These are phyloP conservation scores for Magnolia sinica DNA, from an alignment of 164 flowering plant species.

Conservation along the genomic window DNA sequence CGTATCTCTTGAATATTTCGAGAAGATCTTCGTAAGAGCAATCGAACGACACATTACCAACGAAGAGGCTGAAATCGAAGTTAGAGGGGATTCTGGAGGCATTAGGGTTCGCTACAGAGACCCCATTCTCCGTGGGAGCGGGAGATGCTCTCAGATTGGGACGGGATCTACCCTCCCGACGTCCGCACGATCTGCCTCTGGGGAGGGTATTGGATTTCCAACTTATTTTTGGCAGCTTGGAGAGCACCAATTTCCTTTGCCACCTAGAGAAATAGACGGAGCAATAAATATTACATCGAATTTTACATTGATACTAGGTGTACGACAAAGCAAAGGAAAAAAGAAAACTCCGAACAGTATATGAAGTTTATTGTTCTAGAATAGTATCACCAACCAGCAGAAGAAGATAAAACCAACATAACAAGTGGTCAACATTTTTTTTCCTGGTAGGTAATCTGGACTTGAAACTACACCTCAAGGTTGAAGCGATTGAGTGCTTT, in stretches of 20 bases:
- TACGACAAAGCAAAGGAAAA: neutral
- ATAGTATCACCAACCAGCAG: neutral
- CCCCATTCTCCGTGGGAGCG: too few relatives aligned
- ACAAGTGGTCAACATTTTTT: neutral
- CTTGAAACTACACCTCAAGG: neutral
- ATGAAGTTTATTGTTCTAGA: neutral
- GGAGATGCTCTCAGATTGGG: too few relatives aligned
- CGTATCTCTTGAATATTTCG: too few relatives aligned
- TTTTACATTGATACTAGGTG: neutral
- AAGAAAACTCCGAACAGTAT: neutral
- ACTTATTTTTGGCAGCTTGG: slow-evolving; percentile 91
- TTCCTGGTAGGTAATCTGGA: neutral
- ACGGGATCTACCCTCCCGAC: too few relatives aligned
- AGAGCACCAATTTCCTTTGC: slow-evolving; percentile 97
- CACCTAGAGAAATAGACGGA: slow-evolving; percentile 46
- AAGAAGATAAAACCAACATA: neutral
- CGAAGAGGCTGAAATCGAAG: too few relatives aligned
- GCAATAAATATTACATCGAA: slow-evolving; percentile 12
- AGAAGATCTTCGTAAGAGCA: too few relatives aligned
- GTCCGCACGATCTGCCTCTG: too few relatives aligned
- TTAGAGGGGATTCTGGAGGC: too few relatives aligned
- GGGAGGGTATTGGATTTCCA: slow-evolving; percentile 34
- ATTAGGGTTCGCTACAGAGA: too few relatives aligned
- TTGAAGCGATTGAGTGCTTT: neutral
- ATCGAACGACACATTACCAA: too few relatives aligned